Base-by-base conservation (phyloP, 2,329 filamentous ascomycete species). In the Allantophomopsis cytisporea region DNA sequence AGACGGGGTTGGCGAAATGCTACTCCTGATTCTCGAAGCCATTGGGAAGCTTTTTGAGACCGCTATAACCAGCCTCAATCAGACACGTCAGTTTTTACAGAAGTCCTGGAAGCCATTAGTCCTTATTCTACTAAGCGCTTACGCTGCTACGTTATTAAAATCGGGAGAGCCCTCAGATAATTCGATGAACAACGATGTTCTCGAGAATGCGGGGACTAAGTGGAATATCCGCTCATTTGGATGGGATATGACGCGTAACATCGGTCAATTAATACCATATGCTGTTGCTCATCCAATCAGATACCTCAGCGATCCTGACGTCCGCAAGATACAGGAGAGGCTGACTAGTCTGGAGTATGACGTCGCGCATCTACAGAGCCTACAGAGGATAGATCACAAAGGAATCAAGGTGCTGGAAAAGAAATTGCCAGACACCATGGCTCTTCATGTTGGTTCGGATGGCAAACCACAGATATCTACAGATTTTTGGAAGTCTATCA, bases 401-500 rank as follows among this genome's bases (percentile, higher is more conserved):
- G 41, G 56, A 2, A 38, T 60, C 20, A 38, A 48, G 4, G 45
- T 49, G 4, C 51, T 81, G 2, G 52, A 68, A 36, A 48, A 58
- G 0, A 57, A 69, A 4, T 55, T 84, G 3, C 80, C 80, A 0
- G 62, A 68, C 11, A 48, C 69, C 8, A 60, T 84, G 4, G 68
- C 71, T 43, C 66, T 81, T 46, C 63, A 68, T 12, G 62, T 65
- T 7, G 60, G 68, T 41, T 55, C 60, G 28, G 55, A 70, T 21
- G 78, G 76, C 12, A 64, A 68, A 8, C 56, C 63, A 0, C 58
- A 69, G 16, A 69, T 84, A 13, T 60, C 70, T 0, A 63, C 72
- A 17, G 67, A 75, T 2, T 82, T 86, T 43, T 86, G 75, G 71
- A 63, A 73, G 41, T 80, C 78, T 0, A 54, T 86, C 7, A 62